Percentiles rank a stretch among this genome's conserved stretches.
These are phyloP conservation scores for Fraxinus paxiana DNA, from an alignment of 305 asterid species.

Conservation along the genomic window DNA sequence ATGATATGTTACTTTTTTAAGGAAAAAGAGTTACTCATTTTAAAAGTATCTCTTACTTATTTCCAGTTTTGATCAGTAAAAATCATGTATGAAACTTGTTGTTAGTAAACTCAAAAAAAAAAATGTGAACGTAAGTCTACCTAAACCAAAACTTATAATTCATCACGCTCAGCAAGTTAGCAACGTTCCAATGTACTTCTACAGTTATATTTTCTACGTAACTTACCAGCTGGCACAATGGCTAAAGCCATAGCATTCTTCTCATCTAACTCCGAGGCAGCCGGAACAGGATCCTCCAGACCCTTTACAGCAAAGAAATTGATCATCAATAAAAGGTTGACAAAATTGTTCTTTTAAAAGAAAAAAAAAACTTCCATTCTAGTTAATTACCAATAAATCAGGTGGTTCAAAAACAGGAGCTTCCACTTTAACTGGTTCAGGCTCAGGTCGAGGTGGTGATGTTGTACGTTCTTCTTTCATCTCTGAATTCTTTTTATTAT, in stretches of 20 bases:
- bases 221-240: constrained; percentile 82
- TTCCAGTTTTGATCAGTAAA: background rate
- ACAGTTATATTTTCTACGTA: background rate
- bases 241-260: constrained; percentile 89
- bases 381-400: constrained; percentile 63
- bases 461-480: constrained; percentile 51
- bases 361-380: background rate
- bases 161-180: background rate
- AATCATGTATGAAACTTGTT: background rate
- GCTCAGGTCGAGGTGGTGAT: constrained; percentile 52
- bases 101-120: background rate
- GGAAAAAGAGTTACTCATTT: background rate
- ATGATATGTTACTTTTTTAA: background rate
- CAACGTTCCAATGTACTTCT: background rate
- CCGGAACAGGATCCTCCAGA: constrained; percentile 62
- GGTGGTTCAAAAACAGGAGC: constrained; percentile 51
- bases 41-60: background rate
- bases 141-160: background rate
- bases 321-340: background rate
- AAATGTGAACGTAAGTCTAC: background rate
- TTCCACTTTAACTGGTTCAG: constrained; percentile 54
- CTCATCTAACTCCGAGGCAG: constrained; percentile 79
- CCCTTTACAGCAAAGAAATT: constrained; percentile 41
- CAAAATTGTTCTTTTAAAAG: background rate
- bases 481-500: constrained; percentile 59